A percentile compares a stretch with the other conserved stretches of the same genome.
These are phyloP conservation scores for Aleurites moluccanus DNA, from an alignment of 441 rosid genomes.

Conservation along the genomic window DNA sequence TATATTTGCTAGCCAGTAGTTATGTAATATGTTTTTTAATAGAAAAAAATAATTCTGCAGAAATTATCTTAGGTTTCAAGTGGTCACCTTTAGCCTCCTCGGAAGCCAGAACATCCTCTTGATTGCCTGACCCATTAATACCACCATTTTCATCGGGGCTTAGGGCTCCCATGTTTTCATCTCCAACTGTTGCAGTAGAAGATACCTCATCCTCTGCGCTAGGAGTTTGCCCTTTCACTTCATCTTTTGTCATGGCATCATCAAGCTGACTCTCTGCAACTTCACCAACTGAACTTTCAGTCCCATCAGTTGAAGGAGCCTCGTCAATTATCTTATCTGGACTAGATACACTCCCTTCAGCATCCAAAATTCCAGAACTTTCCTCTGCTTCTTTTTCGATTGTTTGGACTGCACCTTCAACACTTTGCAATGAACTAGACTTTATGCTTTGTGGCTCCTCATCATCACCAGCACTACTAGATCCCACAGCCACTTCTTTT, in stretches of 20 bases:
- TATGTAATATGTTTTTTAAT: not conserved
- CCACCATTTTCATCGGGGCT: constrained; percentile 40
- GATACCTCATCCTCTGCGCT: constrained; percentile 31
- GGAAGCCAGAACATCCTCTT: constrained; percentile 33
- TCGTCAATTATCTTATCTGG: constrained; percentile 31
- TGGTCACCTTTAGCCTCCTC: constrained; percentile 38
- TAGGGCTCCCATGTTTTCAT: constrained; percentile 31
- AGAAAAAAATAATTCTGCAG: not conserved
- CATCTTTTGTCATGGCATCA: constrained; percentile 29
- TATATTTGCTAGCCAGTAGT: not conserved
- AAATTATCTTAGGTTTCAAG: constrained; percentile 1
- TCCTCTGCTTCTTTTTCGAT: constrained; percentile 33
- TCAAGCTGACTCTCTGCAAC: constrained; percentile 19
- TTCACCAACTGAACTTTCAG: constrained; percentile 36
- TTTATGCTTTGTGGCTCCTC: constrained; percentile 14
- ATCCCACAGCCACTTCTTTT: constrained; percentile 22
- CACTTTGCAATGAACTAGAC: constrained; percentile 11
- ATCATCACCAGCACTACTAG: constrained; percentile 22
- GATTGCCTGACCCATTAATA: constrained; percentile 34
- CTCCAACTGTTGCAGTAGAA: constrained; percentile 31
- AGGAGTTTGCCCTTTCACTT: constrained; percentile 32
- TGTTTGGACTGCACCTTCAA: constrained; percentile 14
- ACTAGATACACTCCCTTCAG: constrained; percentile 30
- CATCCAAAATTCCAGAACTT: constrained; percentile 27
- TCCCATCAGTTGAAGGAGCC: constrained; percentile 31